Conservation (phyloP, 345 rosid genomes). For the Diplotaxis tenuifolia region DNA sequence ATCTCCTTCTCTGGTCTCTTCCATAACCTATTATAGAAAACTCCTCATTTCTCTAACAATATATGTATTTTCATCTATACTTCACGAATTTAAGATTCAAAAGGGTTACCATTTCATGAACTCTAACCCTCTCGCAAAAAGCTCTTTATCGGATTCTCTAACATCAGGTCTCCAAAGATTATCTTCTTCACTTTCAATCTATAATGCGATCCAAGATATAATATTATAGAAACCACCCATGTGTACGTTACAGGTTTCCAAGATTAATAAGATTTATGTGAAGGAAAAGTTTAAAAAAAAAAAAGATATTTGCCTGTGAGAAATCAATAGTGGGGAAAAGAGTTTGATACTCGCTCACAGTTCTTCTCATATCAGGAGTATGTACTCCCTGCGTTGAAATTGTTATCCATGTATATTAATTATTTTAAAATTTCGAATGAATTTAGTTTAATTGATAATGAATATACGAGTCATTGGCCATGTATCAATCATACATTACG, state of each 20-base stretch:
- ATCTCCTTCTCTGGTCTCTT: constrained; percentile 41
- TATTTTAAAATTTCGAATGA: background rate
- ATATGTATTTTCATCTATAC: background rate
- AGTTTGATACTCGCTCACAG: constrained; percentile 47
- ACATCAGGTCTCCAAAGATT: constrained; percentile 38
- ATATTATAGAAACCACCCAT: constrained; percentile 1
- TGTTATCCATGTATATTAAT: background rate
- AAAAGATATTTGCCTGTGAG: constrained; percentile 47
- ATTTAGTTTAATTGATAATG: background rate
- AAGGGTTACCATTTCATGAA: constrained; percentile 39
- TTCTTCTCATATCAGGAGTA: constrained; percentile 74
- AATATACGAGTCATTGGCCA: background rate
- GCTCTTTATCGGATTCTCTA: constrained; percentile 39
- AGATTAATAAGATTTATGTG: too few relatives aligned
- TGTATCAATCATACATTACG: constrained; percentile 50
- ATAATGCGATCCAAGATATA: background rate
- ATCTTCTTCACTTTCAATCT: constrained; percentile 42
- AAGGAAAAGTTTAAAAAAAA: too few relatives aligned
- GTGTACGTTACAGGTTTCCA: too few relatives aligned
- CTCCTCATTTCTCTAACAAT: background rate
- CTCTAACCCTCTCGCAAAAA: constrained; percentile 38
- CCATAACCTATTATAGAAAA: constrained; percentile 35
- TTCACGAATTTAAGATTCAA: background rate
- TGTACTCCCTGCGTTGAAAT: constrained; percentile 53
- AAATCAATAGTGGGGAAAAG: constrained; percentile 71